Conservation (phyloP, 2,329 filamentous ascomycete genomes). For the Thielaviopsis ethacetica region DNA sequence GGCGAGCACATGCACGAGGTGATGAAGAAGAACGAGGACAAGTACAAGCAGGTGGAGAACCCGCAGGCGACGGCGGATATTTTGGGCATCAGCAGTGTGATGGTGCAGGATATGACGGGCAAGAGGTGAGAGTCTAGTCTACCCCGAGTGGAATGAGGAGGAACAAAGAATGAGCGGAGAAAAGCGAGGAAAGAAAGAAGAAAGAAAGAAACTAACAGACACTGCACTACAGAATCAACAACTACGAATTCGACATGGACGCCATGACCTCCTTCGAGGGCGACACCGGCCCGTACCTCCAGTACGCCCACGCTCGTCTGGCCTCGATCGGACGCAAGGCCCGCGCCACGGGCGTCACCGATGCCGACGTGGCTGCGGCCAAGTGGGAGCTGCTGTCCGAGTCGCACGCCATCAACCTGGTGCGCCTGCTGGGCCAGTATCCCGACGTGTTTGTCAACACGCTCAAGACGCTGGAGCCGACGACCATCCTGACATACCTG, state of each 20-base stretch:
- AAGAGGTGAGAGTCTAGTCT: conserved; percentile 34
- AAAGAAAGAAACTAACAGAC: background rate
- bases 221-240: conserved; percentile 41
- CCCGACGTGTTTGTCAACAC: conserved; percentile 76
- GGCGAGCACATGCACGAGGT: conserved; percentile 95
- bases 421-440: conserved; percentile 66
- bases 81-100: conserved; percentile 84
- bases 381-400: conserved; percentile 55
- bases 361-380: conserved; percentile 43
- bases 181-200: background rate
- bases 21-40: conserved; percentile 78
- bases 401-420: conserved; percentile 54
- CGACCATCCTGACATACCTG: conserved; percentile 42
- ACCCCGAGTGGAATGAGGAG: background rate
- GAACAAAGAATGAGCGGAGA: background rate
- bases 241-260: conserved; percentile 62
- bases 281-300: conserved; percentile 71
- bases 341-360: conserved; percentile 32
- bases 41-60: conserved; percentile 80
- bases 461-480: conserved; percentile 67
- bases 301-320: conserved; percentile 66
- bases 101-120: conserved; percentile 96
- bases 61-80: conserved; percentile 70
- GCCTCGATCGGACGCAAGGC: conserved; percentile 45
- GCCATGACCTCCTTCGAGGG: conserved; percentile 73